Percentiles rank a stretch among this genome's conserved stretches.
Evolutionary conservation across 108 stramenopile species (phyloP).

Genomic region (Cyclostephanos invisitatus): DNA sequence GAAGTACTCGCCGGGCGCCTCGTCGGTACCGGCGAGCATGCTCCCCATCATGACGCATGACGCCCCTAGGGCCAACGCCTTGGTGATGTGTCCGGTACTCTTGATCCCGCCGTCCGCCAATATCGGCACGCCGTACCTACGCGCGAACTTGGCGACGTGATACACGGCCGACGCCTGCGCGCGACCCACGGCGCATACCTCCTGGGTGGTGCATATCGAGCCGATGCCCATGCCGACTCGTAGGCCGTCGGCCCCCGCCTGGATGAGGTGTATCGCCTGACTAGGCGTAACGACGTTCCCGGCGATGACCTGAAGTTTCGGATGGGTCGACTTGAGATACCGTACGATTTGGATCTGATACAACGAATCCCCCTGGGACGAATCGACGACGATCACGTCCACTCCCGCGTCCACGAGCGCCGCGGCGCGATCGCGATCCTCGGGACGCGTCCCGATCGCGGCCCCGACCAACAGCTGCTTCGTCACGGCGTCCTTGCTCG

Average conservation of each 20-base stretch:
- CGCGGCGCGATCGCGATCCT: slow-evolving; percentile 90
- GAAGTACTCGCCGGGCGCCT: slow-evolving; percentile 99
- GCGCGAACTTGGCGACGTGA: slow-evolving; percentile 94
- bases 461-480: slow-evolving; percentile 98
- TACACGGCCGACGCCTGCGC: slow-evolving; percentile 99
- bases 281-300: slow-evolving; percentile 98
- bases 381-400: slow-evolving; percentile 99
- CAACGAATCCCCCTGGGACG: slow-evolving; percentile 97
- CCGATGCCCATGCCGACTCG: slow-evolving; percentile 99
- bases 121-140: slow-evolving; percentile 94
- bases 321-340: slow-evolving; percentile 87
- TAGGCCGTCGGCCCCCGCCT: slow-evolving; percentile 99
- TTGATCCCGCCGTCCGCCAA: slow-evolving; percentile 99
- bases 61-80: slow-evolving; percentile 98
- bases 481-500: slow-evolving; percentile 90
- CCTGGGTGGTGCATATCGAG: slow-evolving; percentile 99
- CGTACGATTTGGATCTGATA: slow-evolving; percentile 98
- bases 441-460: slow-evolving; percentile 97
- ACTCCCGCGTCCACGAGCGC: slow-evolving; percentile 96
- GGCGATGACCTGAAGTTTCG: slow-evolving; percentile 94
- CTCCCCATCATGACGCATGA: slow-evolving; percentile 99
- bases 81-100: slow-evolving; percentile 97
- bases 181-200: slow-evolving; percentile 99
- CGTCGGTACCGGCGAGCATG: slow-evolving; percentile 99
- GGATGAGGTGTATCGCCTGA: slow-evolving; percentile 96